A percentile compares a stretch with the other conserved stretches of the same genome.
These are phyloP conservation scores for Amoeboaphelidium protococcarum DNA, from an alignment of 371 early-diverging fungal genomes.

Conservation along the genomic window DNA sequence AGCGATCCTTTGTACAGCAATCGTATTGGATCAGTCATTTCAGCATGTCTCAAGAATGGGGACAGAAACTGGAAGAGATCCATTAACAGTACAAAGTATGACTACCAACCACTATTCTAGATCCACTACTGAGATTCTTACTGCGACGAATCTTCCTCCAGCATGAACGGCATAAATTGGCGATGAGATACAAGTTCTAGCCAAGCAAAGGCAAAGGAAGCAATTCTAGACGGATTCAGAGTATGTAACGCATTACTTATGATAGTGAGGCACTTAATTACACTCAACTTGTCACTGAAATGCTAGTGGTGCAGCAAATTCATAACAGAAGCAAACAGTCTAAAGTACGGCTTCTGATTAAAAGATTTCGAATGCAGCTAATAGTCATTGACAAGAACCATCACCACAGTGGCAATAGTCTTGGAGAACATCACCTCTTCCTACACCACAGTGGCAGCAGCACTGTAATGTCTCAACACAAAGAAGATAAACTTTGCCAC, in stretches of 20 bases:
- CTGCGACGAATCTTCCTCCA: constrained; percentile 39
- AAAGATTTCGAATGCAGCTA: constrained; percentile 47
- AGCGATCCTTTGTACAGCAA: constrained; percentile 66
- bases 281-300: neutral
- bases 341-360: constrained; percentile 71
- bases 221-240: neutral
- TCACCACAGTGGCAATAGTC: constrained; percentile 49
- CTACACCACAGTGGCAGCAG: constrained; percentile 9
- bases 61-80: constrained; percentile 54
- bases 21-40: constrained; percentile 33
- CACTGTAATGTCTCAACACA: constrained; percentile 11
- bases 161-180: constrained; percentile 62
- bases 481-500: constrained; percentile 38
- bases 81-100: constrained; percentile 26
- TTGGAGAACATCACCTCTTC: constrained; percentile 32
- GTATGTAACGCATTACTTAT: constrained; percentile 3
- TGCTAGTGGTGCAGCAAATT: constrained; percentile 37
- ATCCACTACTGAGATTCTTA: neutral
- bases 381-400: constrained; percentile 55
- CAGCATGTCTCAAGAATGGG: constrained; percentile 45
- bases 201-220: neutral
- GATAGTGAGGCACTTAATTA: constrained; percentile 3
- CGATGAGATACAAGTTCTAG: constrained; percentile 9
- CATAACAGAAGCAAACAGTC: constrained; percentile 56
- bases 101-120: neutral